These are phyloP conservation scores for Pleurotus pulmonarius DNA, from an alignment of 768 basidiomycete species.

Conservation along the genomic window DNA sequence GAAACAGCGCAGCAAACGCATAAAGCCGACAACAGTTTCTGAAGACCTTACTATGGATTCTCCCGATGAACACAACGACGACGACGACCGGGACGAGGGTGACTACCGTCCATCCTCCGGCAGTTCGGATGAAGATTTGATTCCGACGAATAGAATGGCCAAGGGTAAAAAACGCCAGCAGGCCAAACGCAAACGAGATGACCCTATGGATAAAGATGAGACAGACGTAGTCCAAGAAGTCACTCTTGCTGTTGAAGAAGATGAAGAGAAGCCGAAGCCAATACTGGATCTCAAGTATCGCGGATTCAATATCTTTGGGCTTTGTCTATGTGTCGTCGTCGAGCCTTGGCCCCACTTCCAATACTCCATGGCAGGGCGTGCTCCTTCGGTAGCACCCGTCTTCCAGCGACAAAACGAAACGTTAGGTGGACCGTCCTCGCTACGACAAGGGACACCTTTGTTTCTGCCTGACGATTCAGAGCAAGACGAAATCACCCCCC, in stretches of 20 bases:
- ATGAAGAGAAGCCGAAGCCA: conserved; percentile 73
- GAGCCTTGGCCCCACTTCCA: conserved; percentile 72
- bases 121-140: conserved; percentile 3
- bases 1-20: not conserved
- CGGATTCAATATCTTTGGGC: conserved; percentile 67
- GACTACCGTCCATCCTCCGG: conserved; percentile 6
- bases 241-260: conserved; percentile 49
- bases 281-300: conserved; percentile 61
- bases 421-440: conserved; percentile 15
- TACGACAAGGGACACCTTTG: conserved; percentile 54
- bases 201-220: conserved; percentile 9
- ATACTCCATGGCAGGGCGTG: conserved; percentile 20
- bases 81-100: conserved; percentile 12
- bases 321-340: conserved; percentile 77
- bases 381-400: conserved; percentile 17
- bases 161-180: conserved; percentile 8
- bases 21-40: not conserved
- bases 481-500: not conserved
- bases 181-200: not conserved
- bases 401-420: conserved; percentile 10
- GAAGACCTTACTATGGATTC: conserved; percentile 22
- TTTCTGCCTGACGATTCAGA: conserved; percentile 65
- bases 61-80: conserved; percentile 28
- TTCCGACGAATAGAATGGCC: conserved; percentile 14
- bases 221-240: conserved; percentile 16